Evolutionary conservation across 768 basidiomycete genomes (phyloP).

Genomic region (Naganishia randhawae): DNA sequence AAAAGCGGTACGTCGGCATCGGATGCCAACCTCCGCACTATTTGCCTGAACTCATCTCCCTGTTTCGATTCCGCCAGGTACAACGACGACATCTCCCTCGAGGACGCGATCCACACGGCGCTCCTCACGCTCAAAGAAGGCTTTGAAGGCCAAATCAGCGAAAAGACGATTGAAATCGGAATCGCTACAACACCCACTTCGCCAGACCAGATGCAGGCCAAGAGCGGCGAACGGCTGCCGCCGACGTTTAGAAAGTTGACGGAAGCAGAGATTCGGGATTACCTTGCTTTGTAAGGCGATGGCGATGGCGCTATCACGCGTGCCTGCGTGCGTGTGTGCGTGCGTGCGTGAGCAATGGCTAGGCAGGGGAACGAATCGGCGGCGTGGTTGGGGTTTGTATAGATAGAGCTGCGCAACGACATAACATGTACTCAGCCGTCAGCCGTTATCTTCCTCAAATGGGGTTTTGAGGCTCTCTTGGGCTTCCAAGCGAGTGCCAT

Average conservation of each 20-base stretch:
- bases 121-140: conserved; percentile 96
- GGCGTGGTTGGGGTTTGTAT: neutral
- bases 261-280: conserved; percentile 96
- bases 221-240: conserved; percentile 67
- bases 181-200: conserved; percentile 82
- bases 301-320: too few species aligned
- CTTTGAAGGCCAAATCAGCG: conserved; percentile 99
- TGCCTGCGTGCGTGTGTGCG: too few species aligned
- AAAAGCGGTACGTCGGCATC: conserved; percentile 72
- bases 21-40: conserved; percentile 21
- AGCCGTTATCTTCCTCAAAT: neutral
- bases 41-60: neutral
- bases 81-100: conserved; percentile 97
- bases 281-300: conserved; percentile 59
- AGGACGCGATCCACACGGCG: conserved; percentile 98
- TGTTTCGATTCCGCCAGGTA: conserved; percentile 61
- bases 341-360: too few species aligned
- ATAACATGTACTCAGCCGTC: neutral
- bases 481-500: too few species aligned
- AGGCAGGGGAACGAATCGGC: neutral
- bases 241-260: conserved; percentile 91
- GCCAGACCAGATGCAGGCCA: conserved; percentile 59
- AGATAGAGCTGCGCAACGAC: neutral
- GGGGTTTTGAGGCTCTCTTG: neutral
- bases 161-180: conserved; percentile 98